phyloP scores from a whole-genome alignment of 129 eudicot species.

The Kitagawia praeruptora region DNA sequence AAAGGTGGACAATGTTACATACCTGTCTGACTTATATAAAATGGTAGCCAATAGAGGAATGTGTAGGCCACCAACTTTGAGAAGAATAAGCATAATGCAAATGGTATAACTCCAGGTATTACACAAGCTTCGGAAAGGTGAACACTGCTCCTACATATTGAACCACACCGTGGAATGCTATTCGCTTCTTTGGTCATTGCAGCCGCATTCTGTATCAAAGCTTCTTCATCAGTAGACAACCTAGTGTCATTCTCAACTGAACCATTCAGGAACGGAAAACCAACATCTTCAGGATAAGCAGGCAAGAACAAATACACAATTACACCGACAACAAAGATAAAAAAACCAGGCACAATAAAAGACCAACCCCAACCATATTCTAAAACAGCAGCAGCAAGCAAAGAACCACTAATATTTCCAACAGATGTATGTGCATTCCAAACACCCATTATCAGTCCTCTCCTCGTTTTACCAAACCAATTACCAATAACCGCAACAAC shows the following conservation, averaged over 20 bases:
- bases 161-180: not conserved
- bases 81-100: conserved; percentile 87
- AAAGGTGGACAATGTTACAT: conserved; percentile 1
- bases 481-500: conserved; percentile 90
- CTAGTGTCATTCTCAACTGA: not conserved
- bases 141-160: conserved; percentile 41
- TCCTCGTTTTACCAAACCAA: conserved; percentile 84
- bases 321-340: conserved; percentile 52
- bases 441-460: conserved; percentile 92
- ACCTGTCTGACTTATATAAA: conserved; percentile 93
- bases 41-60: conserved; percentile 88
- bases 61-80: conserved; percentile 95
- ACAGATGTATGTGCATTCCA: conserved; percentile 97
- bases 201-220: conserved; percentile 12
- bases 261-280: conserved; percentile 27
- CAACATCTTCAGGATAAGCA: conserved; percentile 91
- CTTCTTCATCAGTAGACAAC: conserved; percentile 30
- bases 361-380: conserved; percentile 98
- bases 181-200: conserved; percentile 6
- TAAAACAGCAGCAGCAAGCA: conserved; percentile 77
- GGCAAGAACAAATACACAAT: conserved; percentile 68
- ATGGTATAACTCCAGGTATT: conserved; percentile 89
- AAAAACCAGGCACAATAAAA: conserved; percentile 59
- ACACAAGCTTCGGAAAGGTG: conserved; percentile 66
- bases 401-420: conserved; percentile 77